Evolutionary conservation across 371 early-diverging fungal species (phyloP), one percentile per base, ranked within the genome.

Genomic region (Mucor velutinosus): DNA sequence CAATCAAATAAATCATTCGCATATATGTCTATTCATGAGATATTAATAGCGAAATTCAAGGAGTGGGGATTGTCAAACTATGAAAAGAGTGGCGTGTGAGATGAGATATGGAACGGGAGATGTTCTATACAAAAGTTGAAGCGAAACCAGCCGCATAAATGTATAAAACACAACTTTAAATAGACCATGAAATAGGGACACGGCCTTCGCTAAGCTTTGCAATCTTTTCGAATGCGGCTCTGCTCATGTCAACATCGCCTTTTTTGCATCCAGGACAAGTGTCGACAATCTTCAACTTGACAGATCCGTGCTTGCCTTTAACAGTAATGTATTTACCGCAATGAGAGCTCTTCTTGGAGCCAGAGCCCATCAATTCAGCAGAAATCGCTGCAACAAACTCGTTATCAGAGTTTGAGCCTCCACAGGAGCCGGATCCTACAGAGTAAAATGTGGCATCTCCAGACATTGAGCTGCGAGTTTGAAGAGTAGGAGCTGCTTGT

Each of bases 271-370:
- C 66, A 14, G 84, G 85, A 61, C 88, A 88, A 1, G 82, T 83
- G 65, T 88, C 88, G 15, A 84, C 78, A 14, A 85, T 74, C 1
- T 27, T 80, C 27, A 79, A 81, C 7, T 72, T 76, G 23, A 85
- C 83, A 3, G 69, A 65, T 10, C 79, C 78, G 32, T 62, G 63
- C 1, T 73, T 69, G 19, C 77, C 77, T 17, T 66, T 75, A 7
- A 78, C 67, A 7, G 45, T 77, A 27, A 82, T 74, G 10, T 37
- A 19, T 66, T 81, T 75, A 43, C 85, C 84, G 57, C 89, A 89
- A 21, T 82, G 73, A 0, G 73, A 51, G 6, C 78, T 80, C 2
- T 57, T 60, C 51, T 57, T 60, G 45, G 53, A 45, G 7, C 73
- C 66, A 8, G 47, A 51, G 3, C 39, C 19, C 76, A 83, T 78